These are phyloP conservation scores for Coemansia sp. DNA, from an alignment of 192 early-diverging fungal genomes.

Conservation along the genomic window DNA sequence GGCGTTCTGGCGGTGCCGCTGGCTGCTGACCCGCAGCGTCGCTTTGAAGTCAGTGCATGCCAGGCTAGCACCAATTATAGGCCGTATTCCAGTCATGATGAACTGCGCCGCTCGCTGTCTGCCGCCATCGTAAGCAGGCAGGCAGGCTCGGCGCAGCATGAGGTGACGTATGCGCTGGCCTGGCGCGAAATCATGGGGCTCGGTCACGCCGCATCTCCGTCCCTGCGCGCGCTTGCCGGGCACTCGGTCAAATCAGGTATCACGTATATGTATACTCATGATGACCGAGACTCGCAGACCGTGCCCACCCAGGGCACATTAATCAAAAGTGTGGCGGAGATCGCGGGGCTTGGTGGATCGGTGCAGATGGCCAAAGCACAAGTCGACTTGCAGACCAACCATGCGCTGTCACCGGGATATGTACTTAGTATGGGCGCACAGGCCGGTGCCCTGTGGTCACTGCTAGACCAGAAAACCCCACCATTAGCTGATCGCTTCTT, in stretches of 20 bases:
- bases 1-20: conserved; percentile 64
- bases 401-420: conserved; percentile 57
- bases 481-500: conserved; percentile 84
- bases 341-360: conserved; percentile 85
- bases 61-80: conserved; percentile 65
- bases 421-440: conserved; percentile 51
- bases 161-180: conserved; percentile 63
- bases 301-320: conserved; percentile 72
- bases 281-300: conserved; percentile 74
- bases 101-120: conserved; percentile 61
- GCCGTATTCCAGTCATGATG: conserved; percentile 71
- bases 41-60: conserved; percentile 63
- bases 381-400: conserved; percentile 63
- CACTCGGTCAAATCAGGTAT: conserved; percentile 83
- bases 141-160: conserved; percentile 48
- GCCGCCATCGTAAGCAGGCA: conserved; percentile 26
- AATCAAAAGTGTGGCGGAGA: conserved; percentile 55
- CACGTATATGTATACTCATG: conserved; percentile 62
- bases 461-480: conserved; percentile 30
- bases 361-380: conserved; percentile 70
- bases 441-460: conserved; percentile 68
- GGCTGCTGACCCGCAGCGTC: conserved; percentile 66
- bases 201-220: conserved; percentile 33
- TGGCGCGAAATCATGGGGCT: conserved; percentile 80
- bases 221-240: conserved; percentile 75